Percentiles rank a stretch among this genome's conserved stretches.
phyloP scores from a whole-genome alignment of 441 rosid genomes.

The Gossypium schwendimanii region DNA sequence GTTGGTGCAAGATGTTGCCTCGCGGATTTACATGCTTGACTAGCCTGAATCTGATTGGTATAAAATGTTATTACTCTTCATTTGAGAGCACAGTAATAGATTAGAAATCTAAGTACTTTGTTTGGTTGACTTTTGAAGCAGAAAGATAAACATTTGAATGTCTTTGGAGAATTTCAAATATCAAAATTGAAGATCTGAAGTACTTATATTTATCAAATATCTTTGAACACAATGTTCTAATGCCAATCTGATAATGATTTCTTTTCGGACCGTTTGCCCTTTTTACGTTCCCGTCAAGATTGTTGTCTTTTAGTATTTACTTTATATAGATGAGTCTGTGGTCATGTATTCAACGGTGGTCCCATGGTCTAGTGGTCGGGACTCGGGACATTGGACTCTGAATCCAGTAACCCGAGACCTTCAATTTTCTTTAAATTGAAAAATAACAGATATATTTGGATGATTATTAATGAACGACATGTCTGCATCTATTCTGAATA shows the following conservation, averaged over 20 bases:
- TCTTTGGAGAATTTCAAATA: not conserved
- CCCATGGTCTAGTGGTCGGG: not conserved
- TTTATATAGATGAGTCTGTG: too few species aligned
- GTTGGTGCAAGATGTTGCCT: slow-evolving; percentile 92
- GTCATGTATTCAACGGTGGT: not conserved
- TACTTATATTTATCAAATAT: not conserved
- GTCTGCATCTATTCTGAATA: too few species aligned
- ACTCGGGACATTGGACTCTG: not conserved
- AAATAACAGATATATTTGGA: too few species aligned
- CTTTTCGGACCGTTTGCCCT: too few species aligned
- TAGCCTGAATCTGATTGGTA: slow-evolving; percentile 15
- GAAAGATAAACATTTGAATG: not conserved
- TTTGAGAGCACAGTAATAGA: not conserved
- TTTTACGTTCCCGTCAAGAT: too few species aligned
- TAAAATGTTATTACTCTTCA: not conserved
- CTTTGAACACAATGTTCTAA: too few species aligned
- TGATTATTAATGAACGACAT: too few species aligned
- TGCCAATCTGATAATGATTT: too few species aligned
- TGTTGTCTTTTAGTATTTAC: too few species aligned
- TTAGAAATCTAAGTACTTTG: not conserved
- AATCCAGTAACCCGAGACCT: not conserved
- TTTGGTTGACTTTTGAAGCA: not conserved
- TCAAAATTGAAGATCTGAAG: not conserved
- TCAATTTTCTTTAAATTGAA: not conserved
- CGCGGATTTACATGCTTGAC: slow-evolving; percentile 79